Conservation (phyloP, 306 rosid genomes). For the Sicyos edulis region DNA sequence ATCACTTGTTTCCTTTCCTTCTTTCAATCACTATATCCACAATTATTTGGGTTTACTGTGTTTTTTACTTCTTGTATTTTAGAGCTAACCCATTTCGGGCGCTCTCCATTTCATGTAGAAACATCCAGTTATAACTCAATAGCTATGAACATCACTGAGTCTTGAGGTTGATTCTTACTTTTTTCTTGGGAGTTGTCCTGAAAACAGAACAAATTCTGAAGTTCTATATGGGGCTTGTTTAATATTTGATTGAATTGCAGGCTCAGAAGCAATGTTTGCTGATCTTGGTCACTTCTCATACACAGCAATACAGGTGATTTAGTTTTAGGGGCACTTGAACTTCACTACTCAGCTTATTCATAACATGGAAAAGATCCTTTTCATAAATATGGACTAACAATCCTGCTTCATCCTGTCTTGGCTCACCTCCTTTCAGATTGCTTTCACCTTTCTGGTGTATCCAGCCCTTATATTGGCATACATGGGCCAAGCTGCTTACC, state of each 20-base stretch:
- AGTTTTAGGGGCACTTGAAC: conserved; percentile 15
- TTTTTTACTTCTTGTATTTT: neutral
- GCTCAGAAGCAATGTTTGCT: conserved; percentile 98
- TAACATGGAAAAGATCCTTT: neutral
- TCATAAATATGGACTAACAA: neutral
- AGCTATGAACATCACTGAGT: neutral
- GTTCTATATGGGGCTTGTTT: neutral
- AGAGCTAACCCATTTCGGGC: neutral
- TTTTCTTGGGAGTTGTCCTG: neutral
- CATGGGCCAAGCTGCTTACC: conserved; percentile 98
- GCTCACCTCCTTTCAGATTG: conserved; percentile 40
- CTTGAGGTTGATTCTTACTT: neutral
- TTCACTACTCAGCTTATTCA: neutral
- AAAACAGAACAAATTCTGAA: neutral
- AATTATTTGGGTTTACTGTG: neutral
- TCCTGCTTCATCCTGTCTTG: neutral
- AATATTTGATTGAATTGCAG: conserved; percentile 35
- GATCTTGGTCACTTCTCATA: conserved; percentile 81
- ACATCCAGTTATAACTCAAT: neutral
- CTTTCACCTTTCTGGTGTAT: conserved; percentile 87
- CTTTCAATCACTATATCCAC: neutral
- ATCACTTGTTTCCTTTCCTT: neutral
- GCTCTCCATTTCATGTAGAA: neutral
- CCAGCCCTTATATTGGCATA: conserved; percentile 95
- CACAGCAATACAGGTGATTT: conserved; percentile 47